These are phyloP conservation scores for Kernera saxatilis DNA, from an alignment of 345 rosid species.

Conservation along the genomic window DNA sequence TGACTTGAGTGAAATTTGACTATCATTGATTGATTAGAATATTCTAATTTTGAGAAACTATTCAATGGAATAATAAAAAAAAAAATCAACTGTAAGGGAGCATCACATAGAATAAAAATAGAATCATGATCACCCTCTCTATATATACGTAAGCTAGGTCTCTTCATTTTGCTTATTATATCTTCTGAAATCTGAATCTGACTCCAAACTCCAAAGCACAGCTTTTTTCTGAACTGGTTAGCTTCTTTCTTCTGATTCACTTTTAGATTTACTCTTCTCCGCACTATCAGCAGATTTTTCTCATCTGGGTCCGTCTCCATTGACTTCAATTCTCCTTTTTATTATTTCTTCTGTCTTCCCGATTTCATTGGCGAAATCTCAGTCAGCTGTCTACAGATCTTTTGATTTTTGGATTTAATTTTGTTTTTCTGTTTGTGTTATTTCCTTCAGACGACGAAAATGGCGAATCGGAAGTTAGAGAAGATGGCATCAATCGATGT, in stretches of 20 bases:
- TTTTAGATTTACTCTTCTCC: constrained; percentile 10
- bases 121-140: background rate
- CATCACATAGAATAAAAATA: background rate
- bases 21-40: background rate
- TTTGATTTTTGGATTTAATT: background rate
- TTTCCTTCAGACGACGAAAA: constrained; percentile 24
- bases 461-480: constrained; percentile 65
- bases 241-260: background rate
- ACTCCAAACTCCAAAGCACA: no score
- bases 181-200: no score
- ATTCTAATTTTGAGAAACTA: background rate
- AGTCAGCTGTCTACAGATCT: constrained; percentile 5
- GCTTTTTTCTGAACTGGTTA: background rate
- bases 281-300: background rate
- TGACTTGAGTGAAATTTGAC: no score
- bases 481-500: constrained; percentile 94
- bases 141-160: constrained; percentile 14
- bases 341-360: background rate
- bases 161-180: no score
- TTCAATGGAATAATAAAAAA: background rate
- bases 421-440: background rate
- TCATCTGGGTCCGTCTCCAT: background rate
- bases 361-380: constrained; percentile 9
- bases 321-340: background rate
- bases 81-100: no score